Conservation (phyloP, 345 rosid genomes). For the Aurinia saxatilis region DNA sequence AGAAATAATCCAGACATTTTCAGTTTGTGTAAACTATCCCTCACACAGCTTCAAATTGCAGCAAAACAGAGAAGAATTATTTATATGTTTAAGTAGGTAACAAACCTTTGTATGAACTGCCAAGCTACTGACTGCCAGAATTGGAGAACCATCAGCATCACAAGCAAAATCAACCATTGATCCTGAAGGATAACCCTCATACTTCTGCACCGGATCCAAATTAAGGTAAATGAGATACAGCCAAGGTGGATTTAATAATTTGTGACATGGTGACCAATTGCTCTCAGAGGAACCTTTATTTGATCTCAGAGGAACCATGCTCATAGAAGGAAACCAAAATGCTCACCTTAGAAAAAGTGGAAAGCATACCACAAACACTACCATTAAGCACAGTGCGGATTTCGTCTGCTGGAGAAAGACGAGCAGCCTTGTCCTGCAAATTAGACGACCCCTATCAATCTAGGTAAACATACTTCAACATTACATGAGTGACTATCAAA, state of each 20-base stretch:
- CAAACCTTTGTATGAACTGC: constrained; percentile 82
- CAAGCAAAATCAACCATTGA: constrained; percentile 91
- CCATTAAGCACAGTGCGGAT: constrained; percentile 58
- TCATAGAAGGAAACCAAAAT: not conserved
- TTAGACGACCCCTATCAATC: not conserved
- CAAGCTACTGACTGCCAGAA: constrained; percentile 75
- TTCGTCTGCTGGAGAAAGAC: constrained; percentile 81
- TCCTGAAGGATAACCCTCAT: constrained; percentile 86
- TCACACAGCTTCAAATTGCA: not conserved
- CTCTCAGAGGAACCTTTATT: not conserved
- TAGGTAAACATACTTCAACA: not conserved
- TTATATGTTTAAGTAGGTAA: not conserved
- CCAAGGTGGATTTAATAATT: not conserved
- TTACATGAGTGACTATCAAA: not conserved
- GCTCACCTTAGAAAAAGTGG: constrained; percentile 80
- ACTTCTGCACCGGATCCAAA: constrained; percentile 42
- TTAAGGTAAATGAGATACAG: not conserved
- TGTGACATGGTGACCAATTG: not conserved
- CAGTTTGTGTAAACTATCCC: not conserved
- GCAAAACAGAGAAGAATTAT: not conserved
- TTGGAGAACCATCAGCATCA: constrained; percentile 78
- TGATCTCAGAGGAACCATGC: not conserved
- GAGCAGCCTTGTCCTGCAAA: constrained; percentile 69
- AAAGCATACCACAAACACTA: constrained; percentile 60
- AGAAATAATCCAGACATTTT: not conserved